Conservation (phyloP, 2,329 filamentous ascomycete species). For the Claviceps monticola region DNA sequence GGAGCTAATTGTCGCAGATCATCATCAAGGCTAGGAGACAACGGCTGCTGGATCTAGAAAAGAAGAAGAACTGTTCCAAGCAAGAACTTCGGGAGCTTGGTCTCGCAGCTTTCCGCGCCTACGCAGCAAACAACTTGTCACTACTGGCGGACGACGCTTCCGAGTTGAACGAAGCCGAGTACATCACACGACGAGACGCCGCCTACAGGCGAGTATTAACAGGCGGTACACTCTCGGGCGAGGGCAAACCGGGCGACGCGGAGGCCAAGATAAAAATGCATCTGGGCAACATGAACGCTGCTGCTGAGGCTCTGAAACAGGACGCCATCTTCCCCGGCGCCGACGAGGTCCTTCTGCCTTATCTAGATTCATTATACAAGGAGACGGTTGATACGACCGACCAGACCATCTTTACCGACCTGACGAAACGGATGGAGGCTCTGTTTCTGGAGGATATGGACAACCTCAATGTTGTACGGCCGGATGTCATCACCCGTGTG, state of each 20-base stretch:
- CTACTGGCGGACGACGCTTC: slow-evolving; percentile 30
- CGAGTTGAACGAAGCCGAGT: slow-evolving; percentile 35
- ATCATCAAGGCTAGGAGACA: slow-evolving; percentile 58
- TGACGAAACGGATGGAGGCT: slow-evolving; percentile 77
- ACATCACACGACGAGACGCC: slow-evolving; percentile 32
- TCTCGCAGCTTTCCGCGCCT: slow-evolving; percentile 39
- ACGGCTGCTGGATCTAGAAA: slow-evolving; percentile 63
- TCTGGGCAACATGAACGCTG: slow-evolving; percentile 47
- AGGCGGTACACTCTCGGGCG: slow-evolving; percentile 40
- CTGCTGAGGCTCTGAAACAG: slow-evolving; percentile 33
- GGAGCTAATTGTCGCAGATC: slow-evolving; percentile 24
- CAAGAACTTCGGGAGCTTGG: slow-evolving; percentile 33
- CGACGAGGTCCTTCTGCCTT: slow-evolving; percentile 62
- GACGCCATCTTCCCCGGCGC: slow-evolving; percentile 38
- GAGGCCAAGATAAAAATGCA: slow-evolving; percentile 90
- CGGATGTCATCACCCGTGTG: slow-evolving; percentile 75
- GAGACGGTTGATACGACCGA: slow-evolving; percentile 47
- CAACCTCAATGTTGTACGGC: slow-evolving; percentile 68
- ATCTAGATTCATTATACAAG: slow-evolving; percentile 59
- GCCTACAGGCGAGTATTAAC: slow-evolving; percentile 41
- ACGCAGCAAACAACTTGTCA: slow-evolving; percentile 41
- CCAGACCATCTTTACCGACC: slow-evolving; percentile 66
- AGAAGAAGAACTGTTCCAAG: slow-evolving; percentile 48
- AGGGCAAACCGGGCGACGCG: slow-evolving; percentile 54
- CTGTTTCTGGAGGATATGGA: slow-evolving; percentile 82